Conservation (phyloP, 2,329 filamentous ascomycete species). For the Xylariaceae sp. region DNA sequence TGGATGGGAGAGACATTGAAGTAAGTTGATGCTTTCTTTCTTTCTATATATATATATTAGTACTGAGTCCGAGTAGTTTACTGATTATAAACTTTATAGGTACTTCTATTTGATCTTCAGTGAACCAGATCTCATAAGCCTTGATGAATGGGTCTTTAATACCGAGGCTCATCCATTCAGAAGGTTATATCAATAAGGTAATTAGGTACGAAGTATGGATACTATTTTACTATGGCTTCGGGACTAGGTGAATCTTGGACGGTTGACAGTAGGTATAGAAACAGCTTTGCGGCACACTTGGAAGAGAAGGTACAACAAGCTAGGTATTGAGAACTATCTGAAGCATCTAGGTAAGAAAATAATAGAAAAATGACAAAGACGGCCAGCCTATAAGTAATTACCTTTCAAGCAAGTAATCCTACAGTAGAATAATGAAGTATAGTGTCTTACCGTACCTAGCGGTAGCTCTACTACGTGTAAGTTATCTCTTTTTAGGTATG, state of each 20-base stretch:
- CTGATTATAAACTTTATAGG: constrained; percentile 2
- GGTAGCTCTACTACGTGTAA: too few species aligned
- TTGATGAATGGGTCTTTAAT: constrained; percentile 32
- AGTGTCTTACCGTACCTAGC: too few species aligned
- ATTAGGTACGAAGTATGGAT: not conserved
- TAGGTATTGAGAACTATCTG: not conserved
- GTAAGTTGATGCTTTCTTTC: constrained; percentile 13
- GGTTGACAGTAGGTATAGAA: not conserved
- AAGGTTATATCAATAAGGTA: constrained; percentile 12
- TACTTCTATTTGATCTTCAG: constrained; percentile 32
- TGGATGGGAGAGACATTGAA: constrained; percentile 34
- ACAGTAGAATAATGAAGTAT: too few species aligned
- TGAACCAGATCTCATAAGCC: constrained; percentile 25
- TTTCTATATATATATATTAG: not conserved
- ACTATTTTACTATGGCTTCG: not conserved
- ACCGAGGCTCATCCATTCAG: constrained; percentile 28
- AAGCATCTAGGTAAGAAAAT: not conserved
- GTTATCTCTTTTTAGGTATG: too few species aligned
- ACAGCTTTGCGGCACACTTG: not conserved
- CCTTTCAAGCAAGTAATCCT: not conserved
- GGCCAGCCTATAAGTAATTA: not conserved
- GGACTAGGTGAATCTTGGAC: not conserved
- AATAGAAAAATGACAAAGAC: not conserved
- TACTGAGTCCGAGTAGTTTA: not conserved
- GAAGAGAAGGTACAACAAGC: not conserved